phyloP scores from a whole-genome alignment of 768 basidiomycete species.

The Gymnopilus dilepis region DNA sequence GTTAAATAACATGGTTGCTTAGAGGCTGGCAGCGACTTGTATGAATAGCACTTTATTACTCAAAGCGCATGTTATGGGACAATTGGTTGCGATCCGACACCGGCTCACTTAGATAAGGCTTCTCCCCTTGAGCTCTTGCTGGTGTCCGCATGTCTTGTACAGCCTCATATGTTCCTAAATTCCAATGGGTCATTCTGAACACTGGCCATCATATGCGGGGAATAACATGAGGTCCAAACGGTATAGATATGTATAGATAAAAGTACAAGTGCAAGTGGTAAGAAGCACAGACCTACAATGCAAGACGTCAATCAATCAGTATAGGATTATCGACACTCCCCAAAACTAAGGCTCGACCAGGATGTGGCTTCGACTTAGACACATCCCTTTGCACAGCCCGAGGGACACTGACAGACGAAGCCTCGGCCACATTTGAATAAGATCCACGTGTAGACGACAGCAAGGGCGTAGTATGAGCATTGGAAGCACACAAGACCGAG shows the following conservation, averaged over 20 bases:
- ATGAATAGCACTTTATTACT: no score
- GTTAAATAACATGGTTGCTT: neutral
- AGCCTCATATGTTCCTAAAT: neutral
- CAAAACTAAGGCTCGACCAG: neutral
- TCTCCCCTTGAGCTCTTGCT: neutral
- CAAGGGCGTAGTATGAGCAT: neutral
- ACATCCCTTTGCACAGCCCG: neutral
- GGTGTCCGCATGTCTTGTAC: neutral
- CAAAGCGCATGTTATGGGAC: neutral
- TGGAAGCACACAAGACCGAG: no score
- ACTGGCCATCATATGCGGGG: neutral
- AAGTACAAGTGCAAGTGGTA: neutral
- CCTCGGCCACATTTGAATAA: neutral
- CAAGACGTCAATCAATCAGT: constrained; percentile 17
- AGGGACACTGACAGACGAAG: neutral
- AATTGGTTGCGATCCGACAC: neutral
- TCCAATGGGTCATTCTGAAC: neutral
- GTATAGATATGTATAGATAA: neutral
- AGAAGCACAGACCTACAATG: neutral
- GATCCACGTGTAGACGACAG: neutral
- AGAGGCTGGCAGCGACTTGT: neutral
- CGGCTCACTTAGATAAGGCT: neutral
- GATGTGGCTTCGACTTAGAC: neutral
- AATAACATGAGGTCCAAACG: neutral
- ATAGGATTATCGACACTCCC: constrained; percentile 19